Percentiles rank a stretch among this genome's conserved stretches.
These are phyloP conservation scores for Linnemannia exigua DNA, from an alignment of 192 early-diverging fungal species.

Conservation along the genomic window DNA sequence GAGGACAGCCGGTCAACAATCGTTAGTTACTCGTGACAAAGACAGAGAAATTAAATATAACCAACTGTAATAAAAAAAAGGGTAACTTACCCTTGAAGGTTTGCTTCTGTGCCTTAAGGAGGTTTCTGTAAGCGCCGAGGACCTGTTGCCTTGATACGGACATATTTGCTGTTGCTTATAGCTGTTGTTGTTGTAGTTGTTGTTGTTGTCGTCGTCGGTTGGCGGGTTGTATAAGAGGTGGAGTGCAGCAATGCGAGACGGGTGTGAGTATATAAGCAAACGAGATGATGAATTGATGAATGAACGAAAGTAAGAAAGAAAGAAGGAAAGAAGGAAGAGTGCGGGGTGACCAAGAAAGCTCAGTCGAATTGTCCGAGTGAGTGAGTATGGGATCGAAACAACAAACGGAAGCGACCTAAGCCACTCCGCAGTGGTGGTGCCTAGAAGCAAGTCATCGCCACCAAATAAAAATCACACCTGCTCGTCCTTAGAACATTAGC, in stretches of 20 bases:
- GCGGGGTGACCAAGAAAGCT: too few relatives aligned
- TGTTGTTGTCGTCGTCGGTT: too few relatives aligned
- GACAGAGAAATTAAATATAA: neutral
- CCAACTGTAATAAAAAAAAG: neutral
- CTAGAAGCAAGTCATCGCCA: neutral
- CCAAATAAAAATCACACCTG: too few relatives aligned
- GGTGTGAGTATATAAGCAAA: too few relatives aligned
- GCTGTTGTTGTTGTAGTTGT: too few relatives aligned
- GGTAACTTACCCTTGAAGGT: conserved; percentile 46
- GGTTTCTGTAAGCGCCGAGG: conserved; percentile 58
- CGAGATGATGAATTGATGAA: too few relatives aligned
- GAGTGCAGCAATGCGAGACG: too few relatives aligned
- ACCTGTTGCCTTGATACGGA: conserved; percentile 49
- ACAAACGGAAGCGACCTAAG: neutral
- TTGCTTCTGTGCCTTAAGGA: conserved; percentile 52
- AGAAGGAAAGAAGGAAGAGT: too few relatives aligned
- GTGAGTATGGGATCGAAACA: neutral
- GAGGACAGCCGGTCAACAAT: neutral
- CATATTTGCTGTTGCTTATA: conserved; percentile 19
- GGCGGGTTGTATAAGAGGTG: neutral
- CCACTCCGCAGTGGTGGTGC: neutral
- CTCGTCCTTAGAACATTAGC: neutral
- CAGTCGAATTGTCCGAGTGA: neutral
- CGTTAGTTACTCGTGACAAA: too few relatives aligned
- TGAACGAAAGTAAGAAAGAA: too few relatives aligned